These are phyloP conservation scores for Colletotrichum acutatum DNA, from an alignment of 2,329 filamentous ascomycete genomes.

Conservation along the genomic window DNA sequence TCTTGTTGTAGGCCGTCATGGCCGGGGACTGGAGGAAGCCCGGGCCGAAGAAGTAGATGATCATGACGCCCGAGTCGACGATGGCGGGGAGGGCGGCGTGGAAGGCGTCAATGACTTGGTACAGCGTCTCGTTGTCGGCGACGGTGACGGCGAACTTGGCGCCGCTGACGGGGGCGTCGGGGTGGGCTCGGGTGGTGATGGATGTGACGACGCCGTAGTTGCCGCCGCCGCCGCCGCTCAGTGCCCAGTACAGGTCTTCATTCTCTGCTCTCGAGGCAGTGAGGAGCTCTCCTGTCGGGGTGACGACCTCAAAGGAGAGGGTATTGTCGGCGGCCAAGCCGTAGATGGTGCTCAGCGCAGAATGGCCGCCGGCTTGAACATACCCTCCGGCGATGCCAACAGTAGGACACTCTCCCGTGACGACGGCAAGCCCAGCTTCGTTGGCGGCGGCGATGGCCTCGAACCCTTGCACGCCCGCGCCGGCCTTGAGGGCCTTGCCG, in stretches of 20 bases:
- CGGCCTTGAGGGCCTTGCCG: constrained; percentile 63
- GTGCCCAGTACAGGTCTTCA: constrained; percentile 72
- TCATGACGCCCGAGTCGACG: constrained; percentile 30
- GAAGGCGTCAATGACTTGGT: constrained; percentile 42
- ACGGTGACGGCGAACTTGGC: constrained; percentile 39
- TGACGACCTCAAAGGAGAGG: constrained; percentile 68
- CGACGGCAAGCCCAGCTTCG: constrained; percentile 50
- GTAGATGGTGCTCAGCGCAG: constrained; percentile 55
- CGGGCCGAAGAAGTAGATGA: constrained; percentile 48
- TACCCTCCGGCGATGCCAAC: constrained; percentile 67
- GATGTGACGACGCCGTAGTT: constrained; percentile 64
- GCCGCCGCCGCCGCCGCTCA: constrained; percentile 60
- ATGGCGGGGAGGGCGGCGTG: constrained; percentile 32
- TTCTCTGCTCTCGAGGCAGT: constrained; percentile 63
- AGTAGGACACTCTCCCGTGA: constrained; percentile 59
- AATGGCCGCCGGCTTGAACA: constrained; percentile 64
- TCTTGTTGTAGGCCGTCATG: constrained; percentile 58
- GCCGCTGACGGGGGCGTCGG: constrained; percentile 49
- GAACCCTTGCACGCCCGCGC: constrained; percentile 62
- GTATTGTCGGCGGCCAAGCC: constrained; percentile 72
- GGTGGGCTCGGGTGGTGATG: constrained; percentile 63
- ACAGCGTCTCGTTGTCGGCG: constrained; percentile 57
- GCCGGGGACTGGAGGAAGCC: constrained; percentile 27
- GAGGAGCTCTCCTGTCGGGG: constrained; percentile 60
- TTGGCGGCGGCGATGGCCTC: constrained; percentile 55